These are phyloP conservation scores for Syzygium grande DNA, from an alignment of 345 rosid species.

Conservation along the genomic window DNA sequence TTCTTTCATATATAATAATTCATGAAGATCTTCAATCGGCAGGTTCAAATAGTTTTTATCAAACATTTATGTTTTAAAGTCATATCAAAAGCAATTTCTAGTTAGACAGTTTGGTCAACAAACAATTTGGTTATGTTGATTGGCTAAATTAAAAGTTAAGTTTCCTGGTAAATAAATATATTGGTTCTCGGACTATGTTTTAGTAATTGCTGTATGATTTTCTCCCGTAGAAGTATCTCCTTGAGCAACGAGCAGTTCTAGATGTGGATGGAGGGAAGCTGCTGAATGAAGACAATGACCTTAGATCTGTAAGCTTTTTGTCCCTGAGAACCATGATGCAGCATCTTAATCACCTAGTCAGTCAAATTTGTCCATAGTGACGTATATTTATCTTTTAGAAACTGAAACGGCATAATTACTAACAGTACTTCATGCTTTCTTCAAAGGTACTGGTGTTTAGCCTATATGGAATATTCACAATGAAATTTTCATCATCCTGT, in stretches of 20 bases:
- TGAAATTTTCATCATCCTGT: neutral
- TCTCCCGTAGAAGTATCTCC: conserved; percentile 66
- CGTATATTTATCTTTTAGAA: neutral
- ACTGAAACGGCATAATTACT: neutral
- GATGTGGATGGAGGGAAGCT: conserved; percentile 77
- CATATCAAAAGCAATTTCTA: neutral
- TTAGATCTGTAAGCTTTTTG: conserved; percentile 75
- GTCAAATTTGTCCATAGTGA: neutral
- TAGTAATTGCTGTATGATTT: neutral
- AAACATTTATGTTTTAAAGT: neutral
- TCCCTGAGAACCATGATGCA: neutral
- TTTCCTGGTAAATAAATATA: neutral
- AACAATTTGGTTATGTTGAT: neutral
- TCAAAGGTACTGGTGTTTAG: neutral
- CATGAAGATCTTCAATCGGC: neutral
- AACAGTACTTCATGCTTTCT: neutral
- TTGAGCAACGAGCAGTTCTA: conserved; percentile 82
- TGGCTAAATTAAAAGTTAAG: neutral
- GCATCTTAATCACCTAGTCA: neutral
- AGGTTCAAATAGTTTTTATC: neutral
- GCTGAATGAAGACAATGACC: conserved; percentile 89
- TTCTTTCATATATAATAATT: neutral
- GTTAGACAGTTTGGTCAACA: neutral
- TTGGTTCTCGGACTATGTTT: neutral
- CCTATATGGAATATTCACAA: neutral